A percentile compares a stretch with the other conserved stretches of the same genome.
These are phyloP conservation scores for Fusarium solani-melongenae DNA, from an alignment of 2,329 filamentous ascomycete genomes.

Conservation along the genomic window DNA sequence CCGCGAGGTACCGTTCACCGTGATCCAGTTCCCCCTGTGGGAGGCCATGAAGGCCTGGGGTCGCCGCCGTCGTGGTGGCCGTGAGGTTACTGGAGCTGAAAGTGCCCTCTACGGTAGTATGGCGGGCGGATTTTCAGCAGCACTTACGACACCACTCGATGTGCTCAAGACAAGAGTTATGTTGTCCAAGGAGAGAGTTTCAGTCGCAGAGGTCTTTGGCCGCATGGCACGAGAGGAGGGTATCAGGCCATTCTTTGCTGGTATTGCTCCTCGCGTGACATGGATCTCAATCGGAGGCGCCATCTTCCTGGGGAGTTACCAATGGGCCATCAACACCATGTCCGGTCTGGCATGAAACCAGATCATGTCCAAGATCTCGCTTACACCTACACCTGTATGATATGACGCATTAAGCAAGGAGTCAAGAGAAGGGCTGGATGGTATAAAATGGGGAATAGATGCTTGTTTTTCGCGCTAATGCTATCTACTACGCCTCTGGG, in stretches of 20 bases:
- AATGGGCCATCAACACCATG: slow-evolving; percentile 84
- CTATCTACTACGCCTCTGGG: slow-evolving; percentile 39
- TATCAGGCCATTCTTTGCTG: slow-evolving; percentile 76
- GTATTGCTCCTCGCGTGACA: slow-evolving; percentile 82
- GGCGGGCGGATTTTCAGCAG: slow-evolving; percentile 87
- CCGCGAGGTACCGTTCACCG: slow-evolving; percentile 95
- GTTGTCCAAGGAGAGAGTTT: slow-evolving; percentile 78
- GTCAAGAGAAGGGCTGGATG: slow-evolving; percentile 14
- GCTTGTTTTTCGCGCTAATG: slow-evolving; percentile 38
- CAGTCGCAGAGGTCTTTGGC: slow-evolving; percentile 68
- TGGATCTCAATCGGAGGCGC: slow-evolving; percentile 97
- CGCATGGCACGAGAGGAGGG: slow-evolving; percentile 74
- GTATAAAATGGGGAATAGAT: slow-evolving; percentile 9
- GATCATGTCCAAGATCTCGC: slow-evolving; percentile 3
- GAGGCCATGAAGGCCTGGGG: slow-evolving; percentile 87
- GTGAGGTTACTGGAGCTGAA: slow-evolving; percentile 75
- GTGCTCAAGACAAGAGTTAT: slow-evolving; percentile 98
- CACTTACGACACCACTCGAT: slow-evolving; percentile 90
- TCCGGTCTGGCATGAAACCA: slow-evolving; percentile 38
- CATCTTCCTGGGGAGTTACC: slow-evolving; percentile 94
- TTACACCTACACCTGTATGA: slow-evolving; percentile 26
- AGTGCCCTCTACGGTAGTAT: slow-evolving; percentile 87
- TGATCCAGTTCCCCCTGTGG: slow-evolving; percentile 98
- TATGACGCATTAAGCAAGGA: slow-evolving; percentile 26
- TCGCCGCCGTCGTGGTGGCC: slow-evolving; percentile 52